Base-by-base conservation (phyloP, 1,139 yeast species). In the Hyphopichia burtonii region DNA sequence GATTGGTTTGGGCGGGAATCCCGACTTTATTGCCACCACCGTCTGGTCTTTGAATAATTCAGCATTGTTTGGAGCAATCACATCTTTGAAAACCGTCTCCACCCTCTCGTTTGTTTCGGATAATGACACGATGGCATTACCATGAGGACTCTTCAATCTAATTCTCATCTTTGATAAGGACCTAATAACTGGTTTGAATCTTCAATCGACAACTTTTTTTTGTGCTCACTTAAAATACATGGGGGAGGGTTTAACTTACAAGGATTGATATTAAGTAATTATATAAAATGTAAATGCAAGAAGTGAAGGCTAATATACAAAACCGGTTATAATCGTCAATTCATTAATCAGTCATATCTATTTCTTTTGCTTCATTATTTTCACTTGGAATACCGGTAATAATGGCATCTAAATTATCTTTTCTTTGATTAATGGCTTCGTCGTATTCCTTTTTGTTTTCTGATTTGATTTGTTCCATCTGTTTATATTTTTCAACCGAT, bases 1-100 rank as follows among this genome's bases (percentile, higher is more conserved):
- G 2, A 83, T 47, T 2, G 64, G 48, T 47, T 66, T 72, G 0
- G 87, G 87, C 2, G 91, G 91, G 50, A 77, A 83, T 10, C 90
- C 91, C 23, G 55, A 61, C 46, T 76, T 74, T 39, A 83, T 59
- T 17, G n/a, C 5, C 45, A 2, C 43, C 34, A 15, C 45, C 50
- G 4, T 37, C 1, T 39, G 41, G 8, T 45, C 47, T 4, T 50
- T 49, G 37, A 59, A 50, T 36, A 57, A 44, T 14, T 51, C 37
- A 3, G 44, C 34, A 18, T 17, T 11, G 4, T 22, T 2, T 8
- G 16, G 14, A 14, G 17, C 5, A 10, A 28, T 25, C 4, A 9
- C 4, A 7, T 25, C 28, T 9, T 25, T 25, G 4, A 25, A 9
- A 8, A 25, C 28, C 4, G 12, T 4, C 28, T 25, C 28, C 4